phyloP scores from a whole-genome alignment of 768 basidiomycete genomes.

The Pleurotus platypus region DNA sequence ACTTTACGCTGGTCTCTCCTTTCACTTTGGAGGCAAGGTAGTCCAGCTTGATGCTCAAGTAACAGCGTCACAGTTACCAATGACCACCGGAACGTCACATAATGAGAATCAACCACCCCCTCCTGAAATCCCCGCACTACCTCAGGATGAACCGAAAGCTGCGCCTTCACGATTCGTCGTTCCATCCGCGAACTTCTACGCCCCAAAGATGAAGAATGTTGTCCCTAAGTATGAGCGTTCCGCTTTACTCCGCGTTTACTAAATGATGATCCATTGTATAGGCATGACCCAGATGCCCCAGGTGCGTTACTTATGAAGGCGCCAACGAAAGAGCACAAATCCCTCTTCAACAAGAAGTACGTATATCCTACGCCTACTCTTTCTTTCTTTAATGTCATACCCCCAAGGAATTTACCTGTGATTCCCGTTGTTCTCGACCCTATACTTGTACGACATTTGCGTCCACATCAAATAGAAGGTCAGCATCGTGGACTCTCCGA shows the following conservation, averaged over 20 bases:
- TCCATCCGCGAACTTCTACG: constrained; percentile 57
- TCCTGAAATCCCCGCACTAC: not conserved
- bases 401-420: constrained; percentile 53
- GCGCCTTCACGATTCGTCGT: constrained; percentile 36
- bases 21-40: constrained; percentile 55
- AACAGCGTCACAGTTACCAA: constrained; percentile 48
- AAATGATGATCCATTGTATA: constrained; percentile 20
- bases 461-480: constrained; percentile 92
- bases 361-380: constrained; percentile 4
- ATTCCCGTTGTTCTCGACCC: constrained; percentile 91
- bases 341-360: constrained; percentile 70
- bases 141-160: constrained; percentile 13
- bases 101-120: constrained; percentile 9
- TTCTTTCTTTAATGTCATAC: not conserved
- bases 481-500: constrained; percentile 7
- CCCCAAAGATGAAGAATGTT: constrained; percentile 26
- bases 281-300: constrained; percentile 73
- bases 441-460: constrained; percentile 66
- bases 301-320: constrained; percentile 85
- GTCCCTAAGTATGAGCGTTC: too few relatives aligned
- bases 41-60: constrained; percentile 58
- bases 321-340: constrained; percentile 65
- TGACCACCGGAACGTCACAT: constrained; percentile 25
- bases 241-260: too few relatives aligned
- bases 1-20: constrained; percentile 42